Evolutionary conservation across 2,329 filamentous ascomycete genomes (phyloP).

Genomic region (Aspergillus ochraceus): DNA sequence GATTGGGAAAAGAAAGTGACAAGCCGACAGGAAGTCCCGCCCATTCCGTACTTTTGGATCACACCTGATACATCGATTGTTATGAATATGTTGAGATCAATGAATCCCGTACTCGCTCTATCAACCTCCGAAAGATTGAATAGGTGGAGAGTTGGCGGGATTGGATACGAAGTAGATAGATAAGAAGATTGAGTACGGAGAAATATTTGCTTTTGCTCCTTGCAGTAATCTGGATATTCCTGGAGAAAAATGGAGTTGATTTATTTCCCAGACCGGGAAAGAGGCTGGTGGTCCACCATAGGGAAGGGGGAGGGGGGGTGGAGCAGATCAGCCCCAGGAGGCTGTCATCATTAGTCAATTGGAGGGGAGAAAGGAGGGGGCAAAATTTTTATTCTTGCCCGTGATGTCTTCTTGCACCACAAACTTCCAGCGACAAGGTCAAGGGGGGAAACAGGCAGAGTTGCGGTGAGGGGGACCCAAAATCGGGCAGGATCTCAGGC

Average conservation of each 20-base stretch:
- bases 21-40: neutral
- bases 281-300: neutral
- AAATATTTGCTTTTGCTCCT: conserved; percentile 10
- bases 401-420: conserved; percentile 6
- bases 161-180: neutral
- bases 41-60: neutral
- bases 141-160: neutral
- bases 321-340: conserved; percentile 15
- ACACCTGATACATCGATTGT: neutral
- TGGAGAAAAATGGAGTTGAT: conserved; percentile 6
- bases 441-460: conserved; percentile 5
- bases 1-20: conserved; percentile 1
- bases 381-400: neutral
- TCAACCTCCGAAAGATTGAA: neutral
- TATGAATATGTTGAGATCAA: neutral
- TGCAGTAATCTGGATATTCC: conserved; percentile 15
- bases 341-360: conserved; percentile 1
- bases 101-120: neutral
- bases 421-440: conserved; percentile 8
- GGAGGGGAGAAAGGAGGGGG: neutral
- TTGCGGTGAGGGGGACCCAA: conserved; percentile 14
- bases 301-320: conserved; percentile 3
- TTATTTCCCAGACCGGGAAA: conserved; percentile 5
- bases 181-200: conserved; percentile 7
- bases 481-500: conserved; percentile 2